A percentile compares a stretch with the other conserved stretches of the same genome.
Evolutionary conservation across 2,329 filamentous ascomycete species (phyloP).

Genomic region (Incumbomyces lentus): DNA sequence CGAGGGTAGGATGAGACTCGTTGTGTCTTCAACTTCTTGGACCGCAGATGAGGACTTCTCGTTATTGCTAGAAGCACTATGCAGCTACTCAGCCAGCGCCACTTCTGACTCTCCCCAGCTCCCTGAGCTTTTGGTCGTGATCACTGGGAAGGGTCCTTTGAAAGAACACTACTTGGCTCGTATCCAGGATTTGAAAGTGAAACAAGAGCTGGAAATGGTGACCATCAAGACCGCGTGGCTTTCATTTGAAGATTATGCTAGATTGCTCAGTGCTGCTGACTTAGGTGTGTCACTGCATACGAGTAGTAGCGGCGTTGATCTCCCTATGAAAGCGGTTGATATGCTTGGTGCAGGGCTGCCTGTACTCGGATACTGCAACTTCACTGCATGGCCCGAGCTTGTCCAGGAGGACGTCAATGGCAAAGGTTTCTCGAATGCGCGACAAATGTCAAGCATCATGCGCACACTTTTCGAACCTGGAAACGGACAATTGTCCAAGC

Average conservation of each 20-base stretch:
- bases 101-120: conserved; percentile 36
- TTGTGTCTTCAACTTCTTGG: conserved; percentile 95
- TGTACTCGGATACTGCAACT: conserved; percentile 74
- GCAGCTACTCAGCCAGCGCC: conserved; percentile 54
- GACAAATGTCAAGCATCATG: conserved; percentile 55
- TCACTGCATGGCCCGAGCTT: conserved; percentile 84
- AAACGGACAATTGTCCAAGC: conserved; percentile 43
- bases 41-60: conserved; percentile 94
- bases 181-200: conserved; percentile 51
- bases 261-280: conserved; percentile 72
- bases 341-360: conserved; percentile 95
- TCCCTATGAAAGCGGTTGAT: conserved; percentile 98
- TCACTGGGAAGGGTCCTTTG: conserved; percentile 87
- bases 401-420: conserved; percentile 81
- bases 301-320: conserved; percentile 85
- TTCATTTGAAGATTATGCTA: conserved; percentile 71
- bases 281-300: conserved; percentile 86
- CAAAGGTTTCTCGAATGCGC: conserved; percentile 64
- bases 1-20: conserved; percentile 50
- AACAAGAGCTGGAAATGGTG: conserved; percentile 57
- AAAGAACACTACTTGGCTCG: conserved; percentile 57
- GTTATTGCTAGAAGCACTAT: conserved; percentile 71
- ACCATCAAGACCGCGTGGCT: conserved; percentile 76
- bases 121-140: conserved; percentile 70
- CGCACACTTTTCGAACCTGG: conserved; percentile 51